Evolutionary conservation across 441 rosid genomes (phyloP).

Genomic region (Syzygium syzygioides): DNA sequence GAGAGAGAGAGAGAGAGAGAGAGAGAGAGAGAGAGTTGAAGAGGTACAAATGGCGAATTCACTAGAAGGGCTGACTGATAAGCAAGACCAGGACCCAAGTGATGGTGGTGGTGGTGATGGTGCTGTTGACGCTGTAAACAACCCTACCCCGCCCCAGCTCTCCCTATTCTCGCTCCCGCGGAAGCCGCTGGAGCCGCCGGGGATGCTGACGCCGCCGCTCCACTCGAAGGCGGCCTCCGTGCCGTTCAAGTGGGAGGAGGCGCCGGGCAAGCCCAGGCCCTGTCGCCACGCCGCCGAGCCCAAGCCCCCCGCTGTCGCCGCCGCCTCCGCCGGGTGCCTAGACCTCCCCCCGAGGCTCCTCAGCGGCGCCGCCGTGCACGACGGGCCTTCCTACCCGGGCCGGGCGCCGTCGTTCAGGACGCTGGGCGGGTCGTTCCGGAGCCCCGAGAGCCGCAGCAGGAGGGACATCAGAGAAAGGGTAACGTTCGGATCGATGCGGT

Average conservation of each 20-base stretch:
- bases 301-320: neutral
- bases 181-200: neutral
- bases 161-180: neutral
- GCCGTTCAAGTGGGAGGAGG: constrained; percentile 3
- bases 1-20: neutral
- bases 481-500: neutral
- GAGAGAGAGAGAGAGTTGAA: neutral
- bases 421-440: neutral
- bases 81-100: neutral
- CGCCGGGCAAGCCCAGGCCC: neutral
- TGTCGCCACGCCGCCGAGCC: neutral
- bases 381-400: neutral
- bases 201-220: constrained; percentile 1
- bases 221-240: neutral
- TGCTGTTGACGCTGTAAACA: neutral
- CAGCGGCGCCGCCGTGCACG: neutral
- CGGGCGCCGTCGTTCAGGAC: neutral
- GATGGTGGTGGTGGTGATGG: neutral
- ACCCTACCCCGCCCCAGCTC: neutral
- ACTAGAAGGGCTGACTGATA: neutral
- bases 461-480: neutral
- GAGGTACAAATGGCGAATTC: neutral
- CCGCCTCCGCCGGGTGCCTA: neutral
- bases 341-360: neutral
- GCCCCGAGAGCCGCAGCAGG: neutral